phyloP scores from a whole-genome alignment of 495 filamentous ascomycete genomes.

The Cladorrhinum samala region DNA sequence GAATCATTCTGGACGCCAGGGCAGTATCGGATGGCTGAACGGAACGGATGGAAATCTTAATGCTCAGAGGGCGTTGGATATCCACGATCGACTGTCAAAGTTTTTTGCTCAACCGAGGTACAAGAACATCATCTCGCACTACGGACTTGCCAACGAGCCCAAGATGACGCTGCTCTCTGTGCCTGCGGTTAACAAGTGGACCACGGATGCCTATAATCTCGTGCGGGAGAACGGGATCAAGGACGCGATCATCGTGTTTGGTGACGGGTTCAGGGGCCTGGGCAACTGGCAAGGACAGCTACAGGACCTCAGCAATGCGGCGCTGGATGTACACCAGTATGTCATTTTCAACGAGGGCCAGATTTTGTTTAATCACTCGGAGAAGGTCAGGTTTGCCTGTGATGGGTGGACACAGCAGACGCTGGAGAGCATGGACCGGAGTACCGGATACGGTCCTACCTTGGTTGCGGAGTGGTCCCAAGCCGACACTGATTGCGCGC shows the following conservation, averaged over 20 bases:
- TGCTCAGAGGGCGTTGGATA: slow-evolving; percentile 67
- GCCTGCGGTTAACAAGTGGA: slow-evolving; percentile 64
- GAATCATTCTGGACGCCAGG: slow-evolving; percentile 79
- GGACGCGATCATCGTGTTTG: slow-evolving; percentile 60
- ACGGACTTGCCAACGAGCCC: slow-evolving; percentile 86
- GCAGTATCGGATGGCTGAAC: slow-evolving; percentile 68
- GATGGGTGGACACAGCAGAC: slow-evolving; percentile 78
- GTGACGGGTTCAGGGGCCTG: slow-evolving; percentile 79
- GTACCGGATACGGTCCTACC: slow-evolving; percentile 90
- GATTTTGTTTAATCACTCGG: slow-evolving; percentile 64
- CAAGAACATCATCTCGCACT: slow-evolving; percentile 75
- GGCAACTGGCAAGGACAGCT: slow-evolving; percentile 70
- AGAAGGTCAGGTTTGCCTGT: slow-evolving; percentile 80
- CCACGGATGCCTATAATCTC: slow-evolving; percentile 52
- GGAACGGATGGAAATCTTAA: slow-evolving; percentile 65
- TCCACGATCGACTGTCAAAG: slow-evolving; percentile 70
- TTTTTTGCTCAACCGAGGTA: slow-evolving; percentile 86
- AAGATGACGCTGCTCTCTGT: slow-evolving; percentile 60
- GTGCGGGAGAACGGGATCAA: slow-evolving; percentile 65
- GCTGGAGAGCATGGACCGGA: slow-evolving; percentile 56
- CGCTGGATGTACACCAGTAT: slow-evolving; percentile 93
- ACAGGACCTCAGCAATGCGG: slow-evolving; percentile 47
- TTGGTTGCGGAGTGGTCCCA: slow-evolving; percentile 97
- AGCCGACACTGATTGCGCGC: slow-evolving; percentile 92
- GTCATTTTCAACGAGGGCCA: slow-evolving; percentile 78